Base-by-base conservation (phyloP, 192 early-diverging fungal genomes). In the Geranomyces variabilis region DNA sequence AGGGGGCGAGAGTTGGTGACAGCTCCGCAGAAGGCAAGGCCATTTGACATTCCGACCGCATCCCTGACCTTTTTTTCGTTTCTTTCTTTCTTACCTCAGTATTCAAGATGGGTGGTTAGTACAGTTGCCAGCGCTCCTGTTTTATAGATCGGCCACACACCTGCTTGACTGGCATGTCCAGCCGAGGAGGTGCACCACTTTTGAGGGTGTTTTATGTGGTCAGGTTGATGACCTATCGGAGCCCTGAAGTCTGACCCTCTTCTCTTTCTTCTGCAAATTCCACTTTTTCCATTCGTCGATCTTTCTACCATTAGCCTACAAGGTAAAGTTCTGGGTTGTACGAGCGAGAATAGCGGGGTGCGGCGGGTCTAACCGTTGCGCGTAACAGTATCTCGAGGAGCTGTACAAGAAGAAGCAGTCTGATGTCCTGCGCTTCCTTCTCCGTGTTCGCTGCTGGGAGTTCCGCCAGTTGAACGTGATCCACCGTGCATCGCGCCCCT, bases 351-450 rank as follows among this genome's bases (percentile, higher is more conserved):
- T 61, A 10, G 59, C 6, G 21, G 59, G 3, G 21, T n/a, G 1
- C 10, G 2, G 59, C 9, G 31, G n/a, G n/a, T n/a, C 36, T 41
- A 41, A 41, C 10, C 10, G 10, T 41, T 10, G 3, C 36, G 5
- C 5, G 29, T 14, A 43, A 36, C 51, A 85, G 81, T 86, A 86
- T 69, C 73, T 86, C 49, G 84, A 86, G 67, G 95, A 97, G 88
- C 90, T 99, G 71, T 89, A 93, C 85, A 97, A 96, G 87, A 99
- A 97, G 94, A 98, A 98, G 92, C 96, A 98, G 84, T 96, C 94
- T 70, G 97, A 99, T 87, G 96, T 98, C 70, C 89, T 98, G 84
- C 94, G 96, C 82, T 99, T 99, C 90, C 90, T 99, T 76, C 90
- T 94, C 81, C 93, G 96, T 79, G 92, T 98, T 66, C 88, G 96